phyloP scores from a whole-genome alignment of 2,329 filamentous ascomycete genomes.

The Xylaria hypoxylon region DNA sequence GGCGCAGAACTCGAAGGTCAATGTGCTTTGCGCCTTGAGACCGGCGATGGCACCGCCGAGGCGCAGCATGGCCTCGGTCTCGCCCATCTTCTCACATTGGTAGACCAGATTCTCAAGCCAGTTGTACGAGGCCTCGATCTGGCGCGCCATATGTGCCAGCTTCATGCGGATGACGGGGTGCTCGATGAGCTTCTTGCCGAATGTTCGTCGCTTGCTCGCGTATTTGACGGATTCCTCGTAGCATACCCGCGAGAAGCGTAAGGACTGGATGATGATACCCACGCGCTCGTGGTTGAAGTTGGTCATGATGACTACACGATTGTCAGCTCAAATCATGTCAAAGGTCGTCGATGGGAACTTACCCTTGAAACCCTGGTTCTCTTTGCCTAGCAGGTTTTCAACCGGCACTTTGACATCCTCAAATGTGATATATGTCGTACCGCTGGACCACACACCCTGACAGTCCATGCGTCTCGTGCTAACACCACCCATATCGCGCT shows the following conservation, averaged over 20 bases:
- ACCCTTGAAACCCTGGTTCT: conserved; percentile 96
- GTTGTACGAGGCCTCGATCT: conserved; percentile 96
- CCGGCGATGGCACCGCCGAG: conserved; percentile 94
- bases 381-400: conserved; percentile 97
- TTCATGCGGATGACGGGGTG: conserved; percentile 98
- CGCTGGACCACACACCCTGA: conserved; percentile 95
- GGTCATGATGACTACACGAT: conserved; percentile 86
- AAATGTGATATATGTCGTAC: conserved; percentile 97
- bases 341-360: conserved; percentile 38
- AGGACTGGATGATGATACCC: conserved; percentile 96
- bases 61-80: conserved; percentile 95
- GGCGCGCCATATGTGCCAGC: conserved; percentile 96
- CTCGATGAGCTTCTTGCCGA: conserved; percentile 95
- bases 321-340: conserved; percentile 9
- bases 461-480: conserved; percentile 97
- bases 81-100: conserved; percentile 92
- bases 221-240: conserved; percentile 98
- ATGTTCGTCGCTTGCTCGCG: conserved; percentile 95
- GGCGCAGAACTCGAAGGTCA: conserved; percentile 97
- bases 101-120: conserved; percentile 97
- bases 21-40: conserved; percentile 92
- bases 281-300: conserved; percentile 99
- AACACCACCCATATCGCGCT: conserved; percentile 85
- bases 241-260: conserved; percentile 96
- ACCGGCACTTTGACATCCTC: conserved; percentile 99